These are phyloP conservation scores for Purpureocillium lavendulum DNA, from an alignment of 2,329 filamentous ascomycete genomes.

Conservation along the genomic window DNA sequence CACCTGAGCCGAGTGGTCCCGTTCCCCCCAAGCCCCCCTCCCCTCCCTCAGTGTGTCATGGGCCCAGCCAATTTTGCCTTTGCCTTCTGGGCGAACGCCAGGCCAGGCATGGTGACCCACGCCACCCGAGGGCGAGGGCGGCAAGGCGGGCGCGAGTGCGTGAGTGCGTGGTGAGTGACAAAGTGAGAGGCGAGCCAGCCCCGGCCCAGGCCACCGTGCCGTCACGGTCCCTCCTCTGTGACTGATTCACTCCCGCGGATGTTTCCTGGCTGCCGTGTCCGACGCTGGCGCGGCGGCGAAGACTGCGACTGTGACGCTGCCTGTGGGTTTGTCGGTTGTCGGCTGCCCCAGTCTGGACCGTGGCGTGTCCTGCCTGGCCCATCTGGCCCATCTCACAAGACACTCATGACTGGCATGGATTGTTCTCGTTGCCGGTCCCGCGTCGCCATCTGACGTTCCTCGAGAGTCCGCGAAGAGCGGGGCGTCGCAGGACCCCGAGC, in stretches of 20 bases:
- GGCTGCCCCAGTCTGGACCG: conserved; percentile 8
- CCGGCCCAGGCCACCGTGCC: neutral
- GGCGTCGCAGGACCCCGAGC: no score
- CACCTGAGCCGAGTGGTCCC: conserved; percentile 35
- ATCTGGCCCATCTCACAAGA: no score
- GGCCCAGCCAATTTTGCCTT: conserved; percentile 8
- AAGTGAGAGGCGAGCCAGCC: conserved; percentile 9
- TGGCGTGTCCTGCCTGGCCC: conserved; percentile 5
- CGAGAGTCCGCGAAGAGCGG: neutral
- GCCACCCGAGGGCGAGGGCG: conserved; percentile 3
- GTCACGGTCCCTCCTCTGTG: no score
- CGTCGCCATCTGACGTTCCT: no score
- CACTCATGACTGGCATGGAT: neutral
- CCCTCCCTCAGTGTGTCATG: conserved; percentile 14
- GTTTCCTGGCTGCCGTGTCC: no score
- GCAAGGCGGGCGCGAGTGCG: no score
- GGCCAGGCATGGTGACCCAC: conserved; percentile 10
- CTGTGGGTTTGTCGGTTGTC: neutral
- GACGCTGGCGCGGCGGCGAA: no score
- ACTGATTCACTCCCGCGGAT: no score
- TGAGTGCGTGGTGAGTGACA: no score
- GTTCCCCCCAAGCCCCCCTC: no score
- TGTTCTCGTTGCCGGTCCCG: neutral
- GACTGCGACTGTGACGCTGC: no score
- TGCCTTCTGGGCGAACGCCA: conserved; percentile 20